Conservation (phyloP, 352 stramenopile genomes). For the Phytophthora fragariae region DNA sequence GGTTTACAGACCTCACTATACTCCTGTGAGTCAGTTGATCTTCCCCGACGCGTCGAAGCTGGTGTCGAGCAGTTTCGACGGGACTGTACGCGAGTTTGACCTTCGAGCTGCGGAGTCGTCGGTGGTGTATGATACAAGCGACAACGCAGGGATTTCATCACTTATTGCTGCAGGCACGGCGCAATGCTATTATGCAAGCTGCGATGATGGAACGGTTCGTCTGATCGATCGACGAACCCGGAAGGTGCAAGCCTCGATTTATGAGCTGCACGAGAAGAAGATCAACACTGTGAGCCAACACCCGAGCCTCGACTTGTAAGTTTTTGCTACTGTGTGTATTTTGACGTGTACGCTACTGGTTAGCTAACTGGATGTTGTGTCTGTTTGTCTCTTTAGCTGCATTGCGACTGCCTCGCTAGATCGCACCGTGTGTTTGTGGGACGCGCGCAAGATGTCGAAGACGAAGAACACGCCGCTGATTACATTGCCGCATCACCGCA, state of each 20-base stretch:
- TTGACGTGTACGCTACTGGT: not conserved
- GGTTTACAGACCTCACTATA: slow-evolving; percentile 73
- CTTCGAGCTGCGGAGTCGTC: slow-evolving; percentile 59
- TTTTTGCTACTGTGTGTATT: slow-evolving; percentile 16
- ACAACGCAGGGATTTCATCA: slow-evolving; percentile 67
- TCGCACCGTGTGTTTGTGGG: slow-evolving; percentile 85
- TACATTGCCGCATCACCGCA: slow-evolving; percentile 74
- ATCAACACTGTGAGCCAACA: slow-evolving; percentile 88
- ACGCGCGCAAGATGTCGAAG: slow-evolving; percentile 63
- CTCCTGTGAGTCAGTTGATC: slow-evolving; percentile 71
- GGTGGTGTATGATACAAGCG: slow-evolving; percentile 57
- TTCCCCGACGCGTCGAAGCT: slow-evolving; percentile 70
- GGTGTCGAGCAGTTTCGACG: slow-evolving; percentile 77
- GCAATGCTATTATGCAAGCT: slow-evolving; percentile 61
- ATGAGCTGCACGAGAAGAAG: slow-evolving; percentile 84
- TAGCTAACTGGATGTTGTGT: slow-evolving; percentile 10
- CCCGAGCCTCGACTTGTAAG: slow-evolving; percentile 65
- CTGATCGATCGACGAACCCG: slow-evolving; percentile 59
- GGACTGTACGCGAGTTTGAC: slow-evolving; percentile 75
- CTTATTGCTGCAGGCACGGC: slow-evolving; percentile 40
- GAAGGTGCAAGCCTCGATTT: slow-evolving; percentile 41
- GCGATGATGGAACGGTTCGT: slow-evolving; percentile 69
- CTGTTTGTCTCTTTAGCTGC: slow-evolving; percentile 45
- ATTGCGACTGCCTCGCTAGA: slow-evolving; percentile 84
- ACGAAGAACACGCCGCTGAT: slow-evolving; percentile 54